A percentile compares a stretch with the other conserved stretches of the same genome.
These are phyloP conservation scores for Podospora comata DNA, from an alignment of 495 filamentous ascomycete species.

Conservation along the genomic window DNA sequence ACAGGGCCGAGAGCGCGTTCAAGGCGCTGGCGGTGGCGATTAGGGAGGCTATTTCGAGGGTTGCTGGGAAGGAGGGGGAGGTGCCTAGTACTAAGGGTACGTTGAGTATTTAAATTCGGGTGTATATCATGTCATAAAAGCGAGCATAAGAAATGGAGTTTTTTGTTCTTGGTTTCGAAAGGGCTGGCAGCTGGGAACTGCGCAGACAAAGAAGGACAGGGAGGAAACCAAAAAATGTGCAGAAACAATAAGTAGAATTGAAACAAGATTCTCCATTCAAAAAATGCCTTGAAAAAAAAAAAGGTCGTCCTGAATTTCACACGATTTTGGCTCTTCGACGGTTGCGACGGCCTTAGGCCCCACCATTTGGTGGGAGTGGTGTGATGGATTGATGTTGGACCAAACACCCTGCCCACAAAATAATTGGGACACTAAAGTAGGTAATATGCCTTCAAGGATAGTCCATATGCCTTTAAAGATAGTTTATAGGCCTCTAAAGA, in stretches of 20 bases:
- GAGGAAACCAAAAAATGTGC: not conserved
- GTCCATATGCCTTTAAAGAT: too few species aligned
- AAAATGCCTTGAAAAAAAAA: not conserved
- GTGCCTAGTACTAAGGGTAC: constrained; percentile 94
- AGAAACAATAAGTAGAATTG: too few species aligned
- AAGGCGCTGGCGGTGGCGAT: constrained; percentile 91
- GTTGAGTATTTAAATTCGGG: constrained; percentile 42
- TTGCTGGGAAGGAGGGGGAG: constrained; percentile 80
- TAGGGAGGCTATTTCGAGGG: constrained; percentile 65
- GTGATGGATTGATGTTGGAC: constrained; percentile 9
- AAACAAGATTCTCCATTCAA: not conserved
- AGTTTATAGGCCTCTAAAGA: too few species aligned
- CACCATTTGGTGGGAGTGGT: not conserved
- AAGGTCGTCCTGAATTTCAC: not conserved
- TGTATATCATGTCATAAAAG: constrained; percentile 1
- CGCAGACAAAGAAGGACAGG: constrained; percentile 3
- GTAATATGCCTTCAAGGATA: too few species aligned
- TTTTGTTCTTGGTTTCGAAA: not conserved
- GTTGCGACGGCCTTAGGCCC: not conserved
- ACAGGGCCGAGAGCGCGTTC: constrained; percentile 93
- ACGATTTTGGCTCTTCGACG: not conserved
- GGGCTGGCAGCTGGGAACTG: not conserved
- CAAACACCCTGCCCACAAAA: too few species aligned
- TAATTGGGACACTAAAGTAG: too few species aligned
- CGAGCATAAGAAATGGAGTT: not conserved